phyloP scores from a whole-genome alignment of 768 basidiomycete species.

The Rhizopogon roseolus region DNA sequence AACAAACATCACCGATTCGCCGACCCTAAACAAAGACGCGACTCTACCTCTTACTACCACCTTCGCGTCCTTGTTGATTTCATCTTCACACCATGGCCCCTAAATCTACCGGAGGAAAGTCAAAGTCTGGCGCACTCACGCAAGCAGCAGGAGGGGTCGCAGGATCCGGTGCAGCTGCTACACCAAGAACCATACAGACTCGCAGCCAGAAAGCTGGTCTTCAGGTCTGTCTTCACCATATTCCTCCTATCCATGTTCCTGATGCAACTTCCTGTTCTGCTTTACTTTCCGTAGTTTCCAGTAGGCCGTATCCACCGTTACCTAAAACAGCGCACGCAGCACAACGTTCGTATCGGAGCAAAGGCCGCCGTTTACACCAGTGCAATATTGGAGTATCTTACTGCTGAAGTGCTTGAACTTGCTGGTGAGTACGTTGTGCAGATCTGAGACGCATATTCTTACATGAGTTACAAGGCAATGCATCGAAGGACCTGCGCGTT shows the following conservation, averaged over 20 bases:
- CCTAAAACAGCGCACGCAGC: slow-evolving; percentile 86
- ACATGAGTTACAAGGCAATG: slow-evolving; percentile 60
- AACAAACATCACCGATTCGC: slow-evolving; percentile 23
- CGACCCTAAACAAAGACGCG: slow-evolving; percentile 31
- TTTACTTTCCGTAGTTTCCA: slow-evolving; percentile 59
- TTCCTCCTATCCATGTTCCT: neutral
- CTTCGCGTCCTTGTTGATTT: slow-evolving; percentile 1
- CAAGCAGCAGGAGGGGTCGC: slow-evolving; percentile 6
- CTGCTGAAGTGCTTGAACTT: slow-evolving; percentile 93
- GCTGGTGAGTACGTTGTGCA: slow-evolving; percentile 56
- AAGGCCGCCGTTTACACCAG: slow-evolving; percentile 97
- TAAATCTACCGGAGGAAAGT: slow-evolving; percentile 57
- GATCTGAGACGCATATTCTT: neutral
- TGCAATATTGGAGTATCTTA: slow-evolving; percentile 93
- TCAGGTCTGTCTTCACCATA: slow-evolving; percentile 48
- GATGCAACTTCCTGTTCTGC: neutral
- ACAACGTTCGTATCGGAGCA: slow-evolving; percentile 94
- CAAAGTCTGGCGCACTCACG: slow-evolving; percentile 40
- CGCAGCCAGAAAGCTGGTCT: slow-evolving; percentile 84
- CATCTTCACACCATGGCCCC: slow-evolving; percentile 36
- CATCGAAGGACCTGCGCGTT: slow-evolving; percentile 94
- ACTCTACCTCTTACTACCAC: slow-evolving; percentile 25
- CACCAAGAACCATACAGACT: slow-evolving; percentile 47
- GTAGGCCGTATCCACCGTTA: slow-evolving; percentile 98
- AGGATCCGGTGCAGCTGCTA: slow-evolving; percentile 24